Evolutionary conservation across 805 yeast species (phyloP), one percentile per base, ranked within the genome.

Genomic region (Yamadazyma ubonensis): DNA sequence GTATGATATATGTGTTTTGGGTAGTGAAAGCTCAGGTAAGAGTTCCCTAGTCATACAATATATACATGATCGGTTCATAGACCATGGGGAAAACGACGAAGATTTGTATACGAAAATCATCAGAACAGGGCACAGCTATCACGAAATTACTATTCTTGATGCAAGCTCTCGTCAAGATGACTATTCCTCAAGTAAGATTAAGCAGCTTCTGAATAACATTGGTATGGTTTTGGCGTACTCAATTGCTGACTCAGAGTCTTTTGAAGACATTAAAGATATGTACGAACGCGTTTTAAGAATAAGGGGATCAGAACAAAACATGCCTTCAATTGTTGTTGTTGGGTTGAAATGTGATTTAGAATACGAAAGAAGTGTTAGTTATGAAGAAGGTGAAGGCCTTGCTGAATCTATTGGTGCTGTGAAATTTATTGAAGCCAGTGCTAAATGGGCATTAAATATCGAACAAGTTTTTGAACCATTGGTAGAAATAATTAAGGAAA

Each of bases 131-230:
- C 33, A 42, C n/a, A 44, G 42, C 27, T 53, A 51, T 29, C 42
- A 52, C 35, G 63, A 58, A 39, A 46, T 64, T 11, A 49, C 66
- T 8, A 62, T 68, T 8, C 48, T 65, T 31, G 73, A 67, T 39
- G 53, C 63, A 17, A 40, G 51, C 6, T 44, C 59, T 2, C 35
- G 46, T 4, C 45, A 43, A 20, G 71, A 65, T 33, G 44, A 44
- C 29, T 59, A 63, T 42, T 45, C 59, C 18, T 46, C 59, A 3
- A 49, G 58, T 8, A 49, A 59, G 26, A 48, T 50, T 14, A 43
- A 46, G 26, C 68, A 65, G 39, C 47, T 66, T 10, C 32, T 39
- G 6, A 68, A 66, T 39, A 59, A 67, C 14, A 46, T 43, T 5
- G 50, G 63, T n/a, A 48, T 59, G 16, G 34, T 67, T 6, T 55